These are phyloP conservation scores for Verticillium dahliae DNA, from an alignment of 2,329 filamentous ascomycete species.

Conservation along the genomic window DNA sequence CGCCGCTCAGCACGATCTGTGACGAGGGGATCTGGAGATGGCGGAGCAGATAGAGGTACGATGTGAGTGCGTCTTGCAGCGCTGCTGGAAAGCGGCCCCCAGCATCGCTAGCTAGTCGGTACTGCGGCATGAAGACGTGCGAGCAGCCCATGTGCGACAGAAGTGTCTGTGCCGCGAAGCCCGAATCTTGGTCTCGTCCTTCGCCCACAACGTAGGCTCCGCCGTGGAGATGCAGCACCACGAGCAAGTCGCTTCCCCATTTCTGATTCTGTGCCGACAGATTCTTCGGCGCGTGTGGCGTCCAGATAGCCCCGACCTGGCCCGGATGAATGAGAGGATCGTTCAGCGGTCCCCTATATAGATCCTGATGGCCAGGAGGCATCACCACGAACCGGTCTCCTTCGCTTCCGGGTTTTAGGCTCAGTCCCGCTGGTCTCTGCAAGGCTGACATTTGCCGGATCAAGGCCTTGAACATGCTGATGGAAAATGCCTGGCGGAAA, in stretches of 20 bases:
- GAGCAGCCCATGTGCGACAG: conserved; percentile 14
- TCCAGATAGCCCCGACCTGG: too few species aligned
- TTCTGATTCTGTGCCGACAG: too few species aligned
- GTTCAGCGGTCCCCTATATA: too few species aligned
- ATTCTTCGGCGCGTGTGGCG: too few species aligned
- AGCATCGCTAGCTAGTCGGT: conserved; percentile 18
- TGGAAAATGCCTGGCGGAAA: too few species aligned
- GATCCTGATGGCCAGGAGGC: too few species aligned
- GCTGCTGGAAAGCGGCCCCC: conserved; percentile 20
- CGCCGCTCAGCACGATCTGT: conserved; percentile 23
- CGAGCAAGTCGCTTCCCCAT: neutral
- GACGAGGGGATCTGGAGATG: conserved; percentile 16
- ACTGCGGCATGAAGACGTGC: conserved; percentile 22
- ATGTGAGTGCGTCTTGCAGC: conserved; percentile 23
- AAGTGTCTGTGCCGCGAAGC: conserved; percentile 17
- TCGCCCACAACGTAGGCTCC: conserved; percentile 23
- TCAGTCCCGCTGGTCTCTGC: too few species aligned
- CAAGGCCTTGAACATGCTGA: too few species aligned
- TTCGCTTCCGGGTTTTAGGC: too few species aligned
- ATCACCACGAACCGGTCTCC: too few species aligned
- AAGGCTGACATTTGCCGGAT: too few species aligned
- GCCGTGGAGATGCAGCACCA: conserved; percentile 24
- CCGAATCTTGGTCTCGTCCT: conserved; percentile 21
- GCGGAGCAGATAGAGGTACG: conserved; percentile 18
- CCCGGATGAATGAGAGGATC: too few species aligned